phyloP scores from a whole-genome alignment of 1,139 yeast species.

The Blastobotrys capitulatus region DNA sequence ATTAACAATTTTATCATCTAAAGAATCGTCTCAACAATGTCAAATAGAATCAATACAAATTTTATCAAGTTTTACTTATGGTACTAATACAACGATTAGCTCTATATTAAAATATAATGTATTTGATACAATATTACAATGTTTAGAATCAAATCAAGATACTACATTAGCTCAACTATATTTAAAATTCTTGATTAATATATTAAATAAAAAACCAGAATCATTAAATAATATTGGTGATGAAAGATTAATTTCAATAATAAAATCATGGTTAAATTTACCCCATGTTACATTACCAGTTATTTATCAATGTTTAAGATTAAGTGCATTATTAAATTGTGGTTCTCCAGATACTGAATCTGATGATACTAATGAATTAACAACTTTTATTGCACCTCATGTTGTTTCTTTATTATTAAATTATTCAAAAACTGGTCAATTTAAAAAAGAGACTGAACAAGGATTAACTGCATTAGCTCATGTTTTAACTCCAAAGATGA shows the following conservation, averaged over 20 bases:
- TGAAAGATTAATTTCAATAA: neutral
- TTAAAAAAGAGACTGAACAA: conserved; percentile 13
- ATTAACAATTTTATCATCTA: neutral
- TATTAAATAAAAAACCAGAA: neutral
- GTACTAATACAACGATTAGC: neutral
- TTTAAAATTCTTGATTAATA: conserved; percentile 1
- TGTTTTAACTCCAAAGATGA: conserved; percentile 17
- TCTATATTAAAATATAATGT: neutral
- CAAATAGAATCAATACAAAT: conserved; percentile 2
- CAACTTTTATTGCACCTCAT: conserved; percentile 1
- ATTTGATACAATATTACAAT: neutral
- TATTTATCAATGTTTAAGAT: conserved; percentile 2
- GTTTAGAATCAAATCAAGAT: neutral
- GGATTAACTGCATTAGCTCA: conserved; percentile 30
- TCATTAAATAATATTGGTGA: neutral
- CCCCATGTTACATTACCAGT: neutral
- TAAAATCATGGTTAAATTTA: neutral
- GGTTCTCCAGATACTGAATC: neutral
- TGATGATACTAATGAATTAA: neutral
- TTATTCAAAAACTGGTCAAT: neutral
- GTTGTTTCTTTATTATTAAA: neutral
- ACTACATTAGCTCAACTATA: neutral
- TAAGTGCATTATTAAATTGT: neutral
- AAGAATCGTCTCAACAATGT: neutral
- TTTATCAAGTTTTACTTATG: conserved; percentile 7